phyloP scores from a whole-genome alignment of 768 basidiomycete species.

The Candolleomyces eurysporus region DNA sequence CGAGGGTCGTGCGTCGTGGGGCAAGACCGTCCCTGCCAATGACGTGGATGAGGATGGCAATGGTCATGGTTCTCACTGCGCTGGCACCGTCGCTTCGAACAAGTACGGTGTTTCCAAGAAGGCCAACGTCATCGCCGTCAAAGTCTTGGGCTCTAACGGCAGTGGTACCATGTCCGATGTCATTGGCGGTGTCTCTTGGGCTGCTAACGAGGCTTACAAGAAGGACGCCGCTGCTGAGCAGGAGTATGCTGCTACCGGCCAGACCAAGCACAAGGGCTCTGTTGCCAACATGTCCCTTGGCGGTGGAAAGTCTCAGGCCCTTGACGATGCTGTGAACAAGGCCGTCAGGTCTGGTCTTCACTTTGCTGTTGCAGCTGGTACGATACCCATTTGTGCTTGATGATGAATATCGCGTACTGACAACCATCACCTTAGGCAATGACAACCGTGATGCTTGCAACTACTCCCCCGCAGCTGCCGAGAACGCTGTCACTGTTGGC shows the following conservation, averaged over 20 bases:
- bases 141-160: slow-evolving; percentile 92
- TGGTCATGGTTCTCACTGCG: slow-evolving; percentile 94
- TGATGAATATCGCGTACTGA: background rate
- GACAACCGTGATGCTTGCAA: slow-evolving; percentile 88
- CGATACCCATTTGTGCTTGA: slow-evolving; percentile 18
- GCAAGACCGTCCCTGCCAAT: slow-evolving; percentile 82
- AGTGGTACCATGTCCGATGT: slow-evolving; percentile 96
- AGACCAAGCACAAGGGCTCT: slow-evolving; percentile 87
- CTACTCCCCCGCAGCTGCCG: slow-evolving; percentile 89
- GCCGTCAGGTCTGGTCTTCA: slow-evolving; percentile 86
- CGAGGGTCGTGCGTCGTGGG: slow-evolving; percentile 88
- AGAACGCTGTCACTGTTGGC: slow-evolving; percentile 92
- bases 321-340: slow-evolving; percentile 82
- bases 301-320: slow-evolving; percentile 84
- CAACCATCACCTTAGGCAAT: slow-evolving; percentile 32
- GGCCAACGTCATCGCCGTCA: slow-evolving; percentile 86
- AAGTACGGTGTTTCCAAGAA: slow-evolving; percentile 97
- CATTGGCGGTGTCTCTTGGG: slow-evolving; percentile 83
- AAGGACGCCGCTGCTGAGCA: slow-evolving; percentile 62
- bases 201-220: slow-evolving; percentile 47
- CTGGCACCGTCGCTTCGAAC: slow-evolving; percentile 91
- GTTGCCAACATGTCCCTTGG: slow-evolving; percentile 98
- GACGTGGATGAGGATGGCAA: slow-evolving; percentile 90
- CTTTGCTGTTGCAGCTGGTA: slow-evolving; percentile 94
- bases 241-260: slow-evolving; percentile 71